These are phyloP conservation scores for Canna indica DNA, from an alignment of 176 grass and related monocot species.

Conservation along the genomic window DNA sequence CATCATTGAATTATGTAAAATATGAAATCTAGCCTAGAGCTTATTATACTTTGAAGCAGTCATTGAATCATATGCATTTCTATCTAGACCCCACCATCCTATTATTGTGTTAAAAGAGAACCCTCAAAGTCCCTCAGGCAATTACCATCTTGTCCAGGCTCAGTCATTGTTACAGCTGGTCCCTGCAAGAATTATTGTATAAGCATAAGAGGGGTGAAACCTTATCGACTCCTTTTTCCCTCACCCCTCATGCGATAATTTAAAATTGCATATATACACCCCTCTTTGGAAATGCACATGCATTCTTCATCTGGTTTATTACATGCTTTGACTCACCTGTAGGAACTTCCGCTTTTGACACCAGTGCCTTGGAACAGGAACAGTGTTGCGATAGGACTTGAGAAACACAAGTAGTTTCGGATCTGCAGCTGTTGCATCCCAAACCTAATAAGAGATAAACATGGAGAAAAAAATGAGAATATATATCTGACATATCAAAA, in stretches of 20 bases:
- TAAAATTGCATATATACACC: conserved; percentile 10
- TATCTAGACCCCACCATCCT: conserved; percentile 31
- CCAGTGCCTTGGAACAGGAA: conserved; percentile 89
- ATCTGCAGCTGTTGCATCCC: conserved; percentile 81
- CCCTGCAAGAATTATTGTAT: conserved; percentile 76
- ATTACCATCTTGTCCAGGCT: conserved; percentile 42
- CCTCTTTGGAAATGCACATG: conserved; percentile 15
- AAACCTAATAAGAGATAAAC: conserved; percentile 39
- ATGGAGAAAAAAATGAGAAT: not conserved
- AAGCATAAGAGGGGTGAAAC: conserved; percentile 70
- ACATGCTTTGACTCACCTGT: conserved; percentile 44
- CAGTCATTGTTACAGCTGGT: conserved; percentile 44
- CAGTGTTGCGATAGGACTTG: conserved; percentile 79
- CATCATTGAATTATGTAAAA: not conserved
- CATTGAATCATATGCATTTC: conserved; percentile 26
- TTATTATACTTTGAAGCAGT: conserved; percentile 17
- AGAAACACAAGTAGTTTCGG: conserved; percentile 71
- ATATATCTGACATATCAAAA: not conserved
- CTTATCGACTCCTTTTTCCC: conserved; percentile 36
- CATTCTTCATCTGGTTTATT: conserved; percentile 5
- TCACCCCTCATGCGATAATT: conserved; percentile 10
- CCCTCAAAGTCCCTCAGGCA: conserved; percentile 21
- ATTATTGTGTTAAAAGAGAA: conserved; percentile 28
- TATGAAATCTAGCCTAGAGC: conserved; percentile 19
- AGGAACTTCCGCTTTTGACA: conserved; percentile 85